Evolutionary conservation across 192 early-diverging fungal species (phyloP).

Genomic region (Chytriomyces sp.): DNA sequence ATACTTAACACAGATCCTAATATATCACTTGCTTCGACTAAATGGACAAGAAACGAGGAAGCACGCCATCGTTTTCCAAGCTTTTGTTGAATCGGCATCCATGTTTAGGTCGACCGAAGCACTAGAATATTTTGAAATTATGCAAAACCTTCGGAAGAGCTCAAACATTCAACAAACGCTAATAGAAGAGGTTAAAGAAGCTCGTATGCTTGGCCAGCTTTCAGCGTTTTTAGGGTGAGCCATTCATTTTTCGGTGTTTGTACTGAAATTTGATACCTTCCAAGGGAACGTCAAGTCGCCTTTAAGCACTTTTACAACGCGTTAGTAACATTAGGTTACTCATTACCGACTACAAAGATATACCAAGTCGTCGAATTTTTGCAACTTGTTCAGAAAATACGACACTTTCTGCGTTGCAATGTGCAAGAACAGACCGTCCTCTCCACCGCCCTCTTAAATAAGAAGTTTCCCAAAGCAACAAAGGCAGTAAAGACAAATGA

Average conservation of each 20-base stretch:
- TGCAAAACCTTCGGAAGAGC: neutral
- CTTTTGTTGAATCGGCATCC: constrained; percentile 17
- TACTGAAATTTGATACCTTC: neutral
- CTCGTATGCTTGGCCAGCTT: constrained; percentile 13
- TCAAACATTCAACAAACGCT: neutral
- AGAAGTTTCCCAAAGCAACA: constrained; percentile 5
- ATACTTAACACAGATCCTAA: constrained; percentile 6
- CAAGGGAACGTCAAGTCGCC: neutral
- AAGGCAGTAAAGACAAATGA: neutral
- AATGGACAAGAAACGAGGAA: constrained; percentile 15
- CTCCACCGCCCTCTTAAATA: neutral
- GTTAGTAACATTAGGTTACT: neutral
- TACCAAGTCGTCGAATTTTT: neutral
- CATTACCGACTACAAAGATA: neutral
- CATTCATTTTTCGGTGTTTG: neutral
- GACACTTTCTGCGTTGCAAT: neutral
- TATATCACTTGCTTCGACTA: constrained; percentile 26
- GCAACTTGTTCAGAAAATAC: neutral
- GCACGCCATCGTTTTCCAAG: neutral
- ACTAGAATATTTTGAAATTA: constrained; percentile 25
- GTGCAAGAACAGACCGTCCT: neutral
- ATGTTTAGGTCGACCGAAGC: constrained; percentile 11
- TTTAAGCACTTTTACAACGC: constrained; percentile 4
- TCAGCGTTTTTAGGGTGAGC: constrained; percentile 15
- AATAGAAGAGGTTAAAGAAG: constrained; percentile 16